phyloP scores from a whole-genome alignment of 140 eudicot species.

The Flaveria floridana region DNA sequence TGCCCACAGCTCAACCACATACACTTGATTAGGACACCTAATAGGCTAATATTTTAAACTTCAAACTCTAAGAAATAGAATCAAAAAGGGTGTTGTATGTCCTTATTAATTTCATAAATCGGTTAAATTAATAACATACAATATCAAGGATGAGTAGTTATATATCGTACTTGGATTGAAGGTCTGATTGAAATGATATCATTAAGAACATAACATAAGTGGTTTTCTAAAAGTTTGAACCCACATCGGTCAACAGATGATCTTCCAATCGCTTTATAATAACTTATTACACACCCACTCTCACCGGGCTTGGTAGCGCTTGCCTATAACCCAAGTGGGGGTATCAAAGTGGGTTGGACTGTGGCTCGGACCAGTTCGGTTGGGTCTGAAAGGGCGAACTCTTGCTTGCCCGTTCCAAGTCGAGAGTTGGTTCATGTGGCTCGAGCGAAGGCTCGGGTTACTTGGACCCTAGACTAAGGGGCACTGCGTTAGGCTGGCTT shows the following conservation, averaged over 20 bases:
- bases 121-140: too few species aligned
- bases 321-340: constrained; percentile 35
- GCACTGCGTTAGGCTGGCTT: neutral
- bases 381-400: neutral
- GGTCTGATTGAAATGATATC: too few species aligned
- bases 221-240: neutral
- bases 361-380: neutral
- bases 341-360: constrained; percentile 16
- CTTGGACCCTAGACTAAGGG: neutral
- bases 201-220: too few species aligned
- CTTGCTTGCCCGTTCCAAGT: constrained; percentile 20
- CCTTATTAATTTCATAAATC: too few species aligned
- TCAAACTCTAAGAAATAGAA: too few species aligned
- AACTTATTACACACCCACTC: accelerated
- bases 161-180: too few species aligned
- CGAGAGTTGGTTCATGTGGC: constrained; percentile 5
- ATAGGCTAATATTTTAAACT: too few species aligned
- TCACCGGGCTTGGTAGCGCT: constrained; percentile 19
- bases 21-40: too few species aligned
- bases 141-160: too few species aligned
- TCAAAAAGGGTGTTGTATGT: too few species aligned
- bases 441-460: neutral
- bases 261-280: neutral
- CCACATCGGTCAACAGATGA: neutral
- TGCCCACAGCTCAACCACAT: too few species aligned